Conservation (phyloP, 2,329 filamentous ascomycete species). For the Aspergillus fructus region DNA sequence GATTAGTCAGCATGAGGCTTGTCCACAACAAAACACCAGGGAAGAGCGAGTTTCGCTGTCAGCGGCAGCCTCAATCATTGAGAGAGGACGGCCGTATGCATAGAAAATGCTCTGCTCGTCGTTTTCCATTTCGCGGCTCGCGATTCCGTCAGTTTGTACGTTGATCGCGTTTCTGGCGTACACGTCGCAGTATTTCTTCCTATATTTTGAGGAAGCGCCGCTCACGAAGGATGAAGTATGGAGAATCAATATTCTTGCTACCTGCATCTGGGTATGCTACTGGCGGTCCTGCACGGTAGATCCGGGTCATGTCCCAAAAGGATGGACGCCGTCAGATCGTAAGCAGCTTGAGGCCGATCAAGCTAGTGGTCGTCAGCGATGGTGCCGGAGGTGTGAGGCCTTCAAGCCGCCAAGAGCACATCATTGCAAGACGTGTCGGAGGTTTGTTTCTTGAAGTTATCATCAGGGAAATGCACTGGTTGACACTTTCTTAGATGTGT, state of each 20-base stretch:
- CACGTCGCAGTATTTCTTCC: slow-evolving; percentile 60
- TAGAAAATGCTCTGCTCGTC: slow-evolving; percentile 19
- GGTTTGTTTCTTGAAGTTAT: slow-evolving; percentile 36
- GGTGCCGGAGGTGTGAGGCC: slow-evolving; percentile 63
- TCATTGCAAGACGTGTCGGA: slow-evolving; percentile 63
- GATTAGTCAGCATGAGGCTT: slow-evolving; percentile 8
- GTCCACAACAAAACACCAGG: background rate
- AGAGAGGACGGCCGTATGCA: background rate
- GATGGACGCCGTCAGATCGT: slow-evolving; percentile 33
- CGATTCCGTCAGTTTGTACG: slow-evolving; percentile 53
- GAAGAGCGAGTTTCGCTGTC: background rate
- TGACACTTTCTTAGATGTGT: slow-evolving; percentile 51
- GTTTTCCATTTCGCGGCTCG: slow-evolving; percentile 43
- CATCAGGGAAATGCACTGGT: background rate
- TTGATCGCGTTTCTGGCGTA: slow-evolving; percentile 62
- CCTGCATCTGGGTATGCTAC: slow-evolving; percentile 60
- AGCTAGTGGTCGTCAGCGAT: slow-evolving; percentile 41
- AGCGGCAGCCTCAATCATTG: background rate
- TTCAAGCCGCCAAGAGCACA: slow-evolving; percentile 63
- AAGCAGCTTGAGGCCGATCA: slow-evolving; percentile 21
- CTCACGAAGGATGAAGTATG: slow-evolving; percentile 51
- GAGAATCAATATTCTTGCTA: slow-evolving; percentile 55
- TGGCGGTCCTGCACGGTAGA: slow-evolving; percentile 59
- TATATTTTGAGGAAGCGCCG: slow-evolving; percentile 53
- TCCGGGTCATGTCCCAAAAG: slow-evolving; percentile 54